Evolutionary conservation across 2,329 filamentous ascomycete genomes (phyloP).

Genomic region (Hypoxylon rubiginosum): DNA sequence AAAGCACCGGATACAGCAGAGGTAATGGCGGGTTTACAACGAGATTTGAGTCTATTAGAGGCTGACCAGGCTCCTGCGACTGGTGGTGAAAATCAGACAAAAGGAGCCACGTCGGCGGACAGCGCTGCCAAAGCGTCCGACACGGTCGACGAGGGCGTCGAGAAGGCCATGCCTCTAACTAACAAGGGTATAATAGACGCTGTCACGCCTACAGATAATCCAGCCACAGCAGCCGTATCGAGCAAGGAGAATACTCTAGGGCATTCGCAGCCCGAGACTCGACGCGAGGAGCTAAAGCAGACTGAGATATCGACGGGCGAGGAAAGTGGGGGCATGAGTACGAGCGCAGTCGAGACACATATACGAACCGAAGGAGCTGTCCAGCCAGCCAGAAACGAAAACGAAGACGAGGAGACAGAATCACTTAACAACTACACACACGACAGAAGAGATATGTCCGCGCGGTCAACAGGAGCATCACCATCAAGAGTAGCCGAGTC

Average conservation of each 20-base stretch:
- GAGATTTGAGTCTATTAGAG: conserved; percentile 45
- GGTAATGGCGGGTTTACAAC: conserved; percentile 35
- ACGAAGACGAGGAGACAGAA: conserved; percentile 29
- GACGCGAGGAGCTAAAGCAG: conserved; percentile 16
- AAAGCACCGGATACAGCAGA: conserved; percentile 34
- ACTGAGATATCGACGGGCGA: conserved; percentile 13
- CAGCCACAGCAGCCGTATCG: conserved; percentile 18
- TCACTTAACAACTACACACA: conserved; percentile 33
- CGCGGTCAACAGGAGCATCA: conserved; percentile 44
- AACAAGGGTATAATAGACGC: conserved; percentile 31
- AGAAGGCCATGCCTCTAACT: conserved; percentile 25
- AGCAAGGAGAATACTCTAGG: conserved; percentile 14
- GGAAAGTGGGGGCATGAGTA: conserved; percentile 9
- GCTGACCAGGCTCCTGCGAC: conserved; percentile 38
- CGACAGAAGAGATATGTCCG: conserved; percentile 41
- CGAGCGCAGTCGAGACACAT: neutral
- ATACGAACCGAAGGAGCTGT: conserved; percentile 3
- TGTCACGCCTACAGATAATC: conserved; percentile 20
- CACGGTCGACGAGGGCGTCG: conserved; percentile 25
- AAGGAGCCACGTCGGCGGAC: conserved; percentile 29
- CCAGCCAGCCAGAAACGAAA: conserved; percentile 18
- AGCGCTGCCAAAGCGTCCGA: conserved; percentile 27
- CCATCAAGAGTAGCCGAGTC: conserved; percentile 25
- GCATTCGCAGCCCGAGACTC: conserved; percentile 13
- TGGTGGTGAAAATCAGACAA: conserved; percentile 43